Conservation (phyloP, 108 stramenopile species). For the Fragilaria crotonensis region DNA sequence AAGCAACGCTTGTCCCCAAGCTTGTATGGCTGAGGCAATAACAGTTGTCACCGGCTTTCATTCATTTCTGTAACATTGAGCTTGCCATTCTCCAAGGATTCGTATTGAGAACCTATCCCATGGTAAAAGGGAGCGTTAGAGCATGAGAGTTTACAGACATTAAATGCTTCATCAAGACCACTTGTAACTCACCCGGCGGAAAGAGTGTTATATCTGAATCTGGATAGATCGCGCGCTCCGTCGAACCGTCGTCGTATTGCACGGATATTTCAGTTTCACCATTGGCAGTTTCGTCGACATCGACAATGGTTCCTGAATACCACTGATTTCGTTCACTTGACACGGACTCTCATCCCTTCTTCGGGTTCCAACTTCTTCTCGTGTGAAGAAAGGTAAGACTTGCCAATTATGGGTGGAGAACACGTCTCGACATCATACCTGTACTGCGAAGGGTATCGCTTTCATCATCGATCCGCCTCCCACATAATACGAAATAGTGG, state of each 20-base stretch:
- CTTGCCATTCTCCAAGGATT: conserved; percentile 33
- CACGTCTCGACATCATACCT: conserved; percentile 53
- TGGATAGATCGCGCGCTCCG: conserved; percentile 54
- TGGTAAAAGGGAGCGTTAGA: not conserved
- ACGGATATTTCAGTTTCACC: conserved; percentile 35
- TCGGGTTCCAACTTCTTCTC: conserved; percentile 20
- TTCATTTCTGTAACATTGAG: conserved; percentile 40
- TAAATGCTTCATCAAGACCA: too few relatives aligned
- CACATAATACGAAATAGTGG: conserved; percentile 79
- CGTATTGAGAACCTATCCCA: conserved; percentile 4
- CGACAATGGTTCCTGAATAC: conserved; percentile 54
- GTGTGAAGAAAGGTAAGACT: not conserved
- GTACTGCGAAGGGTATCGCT: conserved; percentile 22
- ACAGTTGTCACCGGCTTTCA: conserved; percentile 63
- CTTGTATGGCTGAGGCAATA: conserved; percentile 57
- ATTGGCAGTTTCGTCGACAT: conserved; percentile 8
- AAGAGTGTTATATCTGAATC: conserved; percentile 67
- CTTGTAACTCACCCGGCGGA: conserved; percentile 55
- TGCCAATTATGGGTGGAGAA: conserved; percentile 32
- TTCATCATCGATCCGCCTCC: conserved; percentile 79
- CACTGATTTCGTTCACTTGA: conserved; percentile 43
- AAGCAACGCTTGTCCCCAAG: conserved; percentile 68
- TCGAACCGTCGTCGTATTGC: conserved; percentile 71
- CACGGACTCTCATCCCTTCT: conserved; percentile 66
- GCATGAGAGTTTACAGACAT: not conserved